Conservation (phyloP, 2,329 filamentous ascomycete genomes). For the Cladosporium sp. region DNA sequence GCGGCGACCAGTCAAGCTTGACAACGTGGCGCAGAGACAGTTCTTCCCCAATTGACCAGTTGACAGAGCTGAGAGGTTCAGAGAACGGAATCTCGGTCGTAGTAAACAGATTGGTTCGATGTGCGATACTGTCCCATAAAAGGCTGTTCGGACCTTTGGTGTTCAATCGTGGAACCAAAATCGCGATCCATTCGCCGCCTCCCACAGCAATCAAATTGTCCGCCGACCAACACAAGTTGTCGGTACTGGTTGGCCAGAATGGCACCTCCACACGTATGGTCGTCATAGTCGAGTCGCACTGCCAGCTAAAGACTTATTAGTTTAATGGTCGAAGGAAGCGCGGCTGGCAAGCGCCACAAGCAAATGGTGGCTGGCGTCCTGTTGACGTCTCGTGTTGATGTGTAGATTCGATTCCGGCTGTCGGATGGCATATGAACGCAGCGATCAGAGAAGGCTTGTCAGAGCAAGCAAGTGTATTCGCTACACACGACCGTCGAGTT, state of each 20-base stretch:
- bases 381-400: neutral
- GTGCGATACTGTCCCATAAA: conserved; percentile 33
- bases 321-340: neutral
- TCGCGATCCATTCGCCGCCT: conserved; percentile 51
- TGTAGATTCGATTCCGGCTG: neutral
- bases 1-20: conserved; percentile 53
- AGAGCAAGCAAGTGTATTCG: neutral
- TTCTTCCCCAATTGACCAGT: conserved; percentile 57
- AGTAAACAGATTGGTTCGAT: conserved; percentile 52
- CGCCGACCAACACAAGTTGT: conserved; percentile 56
- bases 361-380: neutral
- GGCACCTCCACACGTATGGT: conserved; percentile 22
- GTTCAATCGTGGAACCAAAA: conserved; percentile 37
- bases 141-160: conserved; percentile 27
- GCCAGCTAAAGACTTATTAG: neutral
- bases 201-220: conserved; percentile 57
- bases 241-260: conserved; percentile 48
- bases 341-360: neutral
- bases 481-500: no score
- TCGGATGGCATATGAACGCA: no score
- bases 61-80: conserved; percentile 41
- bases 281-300: neutral
- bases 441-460: no score
- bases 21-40: conserved; percentile 50
- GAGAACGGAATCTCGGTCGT: conserved; percentile 44